Evolutionary conservation across 208 protist genomes (phyloP).

Genomic region (Acanthamoeba rhysodes): DNA sequence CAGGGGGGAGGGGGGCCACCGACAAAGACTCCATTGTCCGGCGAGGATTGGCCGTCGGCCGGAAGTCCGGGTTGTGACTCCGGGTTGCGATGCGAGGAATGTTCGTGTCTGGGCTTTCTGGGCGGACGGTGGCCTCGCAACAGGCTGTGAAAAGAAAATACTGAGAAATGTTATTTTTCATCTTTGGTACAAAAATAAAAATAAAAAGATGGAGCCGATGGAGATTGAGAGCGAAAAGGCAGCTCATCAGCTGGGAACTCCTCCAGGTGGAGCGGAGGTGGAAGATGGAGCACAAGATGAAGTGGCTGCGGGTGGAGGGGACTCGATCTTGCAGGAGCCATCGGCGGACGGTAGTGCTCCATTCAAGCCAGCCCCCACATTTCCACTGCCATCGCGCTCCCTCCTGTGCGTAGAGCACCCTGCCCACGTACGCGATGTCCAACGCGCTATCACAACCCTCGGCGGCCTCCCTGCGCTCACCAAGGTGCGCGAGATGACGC

Average conservation of each 20-base stretch:
- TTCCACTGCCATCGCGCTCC: constrained; percentile 12
- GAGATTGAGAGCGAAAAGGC: neutral
- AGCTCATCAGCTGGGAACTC: too few relatives aligned
- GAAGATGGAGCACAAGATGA: neutral
- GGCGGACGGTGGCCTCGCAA: neutral
- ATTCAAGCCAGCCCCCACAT: constrained; percentile 1
- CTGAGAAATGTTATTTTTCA: neutral
- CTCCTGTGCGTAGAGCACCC: constrained; percentile 62
- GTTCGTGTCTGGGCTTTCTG: neutral
- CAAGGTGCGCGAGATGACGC: constrained; percentile 3
- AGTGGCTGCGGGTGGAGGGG: too few relatives aligned
- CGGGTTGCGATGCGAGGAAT: neutral
- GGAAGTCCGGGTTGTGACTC: neutral
- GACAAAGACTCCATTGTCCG: neutral
- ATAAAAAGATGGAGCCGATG: neutral
- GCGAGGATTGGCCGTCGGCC: neutral
- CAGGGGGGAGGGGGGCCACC: neutral
- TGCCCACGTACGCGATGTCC: constrained; percentile 11
- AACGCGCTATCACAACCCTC: neutral
- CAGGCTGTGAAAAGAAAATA: neutral
- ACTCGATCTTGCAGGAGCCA: neutral
- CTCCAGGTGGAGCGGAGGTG: too few relatives aligned
- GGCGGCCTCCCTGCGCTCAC: constrained; percentile 33
- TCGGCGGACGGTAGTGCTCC: neutral
- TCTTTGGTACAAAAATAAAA: neutral